A percentile compares a stretch with the other conserved stretches of the same genome.
Conservation (phyloP, 305 asterid species). For the Rubia tinctorum region DNA sequence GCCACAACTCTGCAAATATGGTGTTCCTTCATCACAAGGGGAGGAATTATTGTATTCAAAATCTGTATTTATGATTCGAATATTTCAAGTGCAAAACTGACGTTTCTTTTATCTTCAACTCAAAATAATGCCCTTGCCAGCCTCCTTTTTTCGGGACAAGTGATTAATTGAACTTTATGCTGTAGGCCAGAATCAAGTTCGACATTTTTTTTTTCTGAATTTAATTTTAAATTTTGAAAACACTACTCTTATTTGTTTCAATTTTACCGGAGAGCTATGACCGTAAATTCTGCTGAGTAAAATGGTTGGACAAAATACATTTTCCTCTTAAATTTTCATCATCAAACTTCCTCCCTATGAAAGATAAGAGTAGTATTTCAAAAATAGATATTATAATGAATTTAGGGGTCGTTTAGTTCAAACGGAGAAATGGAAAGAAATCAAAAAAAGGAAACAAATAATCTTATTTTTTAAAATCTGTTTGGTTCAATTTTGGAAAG, state of each 20-base stretch:
- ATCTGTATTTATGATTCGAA: slow-evolving; percentile 10
- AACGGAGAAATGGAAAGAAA: too few species aligned
- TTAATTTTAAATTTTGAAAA: neutral
- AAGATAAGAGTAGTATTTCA: too few species aligned
- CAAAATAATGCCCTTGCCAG: slow-evolving; percentile 2
- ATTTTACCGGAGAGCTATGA: neutral
- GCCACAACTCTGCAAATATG: slow-evolving; percentile 13
- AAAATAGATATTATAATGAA: too few species aligned
- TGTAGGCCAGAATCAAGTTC: slow-evolving; percentile 6
- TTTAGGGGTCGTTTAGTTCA: too few species aligned
- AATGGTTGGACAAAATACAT: too few species aligned
- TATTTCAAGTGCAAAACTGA: slow-evolving; percentile 10
- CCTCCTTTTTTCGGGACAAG: neutral
- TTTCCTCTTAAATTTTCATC: too few species aligned
- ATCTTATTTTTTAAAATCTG: too few species aligned
- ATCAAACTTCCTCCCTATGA: too few species aligned
- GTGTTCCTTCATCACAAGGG: slow-evolving; percentile 12
- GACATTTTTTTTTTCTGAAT: neutral
- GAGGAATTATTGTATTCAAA: slow-evolving; percentile 25
- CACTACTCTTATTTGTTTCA: neutral
- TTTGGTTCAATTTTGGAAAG: too few species aligned
- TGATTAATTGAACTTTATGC: slow-evolving; percentile 6
- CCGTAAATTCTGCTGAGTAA: neutral
- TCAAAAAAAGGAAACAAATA: too few species aligned
- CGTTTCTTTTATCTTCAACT: too few species aligned